Conservation (phyloP, 1,284 basidiomycete genomes). For the Naganishia albida region DNA sequence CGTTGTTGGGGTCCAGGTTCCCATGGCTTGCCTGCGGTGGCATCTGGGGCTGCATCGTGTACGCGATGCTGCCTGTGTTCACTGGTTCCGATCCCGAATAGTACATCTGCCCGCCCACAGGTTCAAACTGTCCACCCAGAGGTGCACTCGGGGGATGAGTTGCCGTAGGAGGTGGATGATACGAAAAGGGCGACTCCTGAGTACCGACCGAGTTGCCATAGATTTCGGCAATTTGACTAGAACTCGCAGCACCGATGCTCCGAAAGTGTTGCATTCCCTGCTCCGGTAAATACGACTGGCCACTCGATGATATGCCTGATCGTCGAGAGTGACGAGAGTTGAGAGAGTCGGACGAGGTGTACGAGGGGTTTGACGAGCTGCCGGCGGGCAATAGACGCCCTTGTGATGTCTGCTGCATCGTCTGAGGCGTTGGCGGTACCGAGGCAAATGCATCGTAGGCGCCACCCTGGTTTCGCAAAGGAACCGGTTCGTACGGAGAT, state of each 20-base stretch:
- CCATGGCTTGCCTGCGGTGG: conserved; percentile 7
- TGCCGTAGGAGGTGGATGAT: conserved; percentile 43
- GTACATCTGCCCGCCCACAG: background rate
- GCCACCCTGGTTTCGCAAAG: background rate
- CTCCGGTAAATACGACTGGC: conserved; percentile 14
- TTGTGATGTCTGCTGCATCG: conserved; percentile 5
- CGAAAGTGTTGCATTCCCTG: conserved; percentile 23
- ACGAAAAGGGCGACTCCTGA: conserved; percentile 51
- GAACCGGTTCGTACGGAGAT: conserved; percentile 7
- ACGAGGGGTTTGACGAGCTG: conserved; percentile 18
- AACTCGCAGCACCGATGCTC: conserved; percentile 20
- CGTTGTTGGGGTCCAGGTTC: background rate
- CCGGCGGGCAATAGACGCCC: conserved; percentile 1
- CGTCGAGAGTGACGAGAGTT: conserved; percentile 25
- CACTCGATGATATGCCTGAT: conserved; percentile 26
- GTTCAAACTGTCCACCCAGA: conserved; percentile 1
- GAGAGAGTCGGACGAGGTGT: conserved; percentile 18
- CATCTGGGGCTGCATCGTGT: background rate
- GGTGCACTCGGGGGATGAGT: conserved; percentile 32
- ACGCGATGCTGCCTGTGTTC: background rate
- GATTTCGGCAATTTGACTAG: conserved; percentile 30
- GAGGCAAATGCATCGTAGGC: conserved; percentile 1
- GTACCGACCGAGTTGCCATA: conserved; percentile 33
- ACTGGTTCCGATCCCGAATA: background rate
- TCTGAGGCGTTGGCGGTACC: conserved; percentile 16